Percentiles rank a stretch among this genome's conserved stretches.
These are phyloP conservation scores for Umbilicus rupestris DNA, from an alignment of 164 flowering plant species.

Conservation along the genomic window DNA sequence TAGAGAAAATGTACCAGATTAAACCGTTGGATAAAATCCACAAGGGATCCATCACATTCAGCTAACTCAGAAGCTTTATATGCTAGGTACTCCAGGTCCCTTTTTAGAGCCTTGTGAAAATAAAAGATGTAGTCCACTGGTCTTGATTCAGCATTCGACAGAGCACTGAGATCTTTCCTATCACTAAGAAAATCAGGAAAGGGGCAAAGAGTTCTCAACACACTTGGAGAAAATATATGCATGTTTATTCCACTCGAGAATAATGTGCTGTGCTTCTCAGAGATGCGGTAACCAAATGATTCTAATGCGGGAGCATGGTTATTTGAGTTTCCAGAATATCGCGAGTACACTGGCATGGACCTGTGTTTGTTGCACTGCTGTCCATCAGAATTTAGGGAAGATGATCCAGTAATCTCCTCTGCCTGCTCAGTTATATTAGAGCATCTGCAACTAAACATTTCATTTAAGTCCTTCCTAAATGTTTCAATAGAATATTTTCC, in stretches of 20 bases:
- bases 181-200: constrained; percentile 17
- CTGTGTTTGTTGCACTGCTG: constrained; percentile 17
- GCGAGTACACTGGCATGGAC: constrained; percentile 11
- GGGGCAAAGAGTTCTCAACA: constrained; percentile 19
- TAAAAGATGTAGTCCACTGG: constrained; percentile 63
- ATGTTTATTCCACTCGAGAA: constrained; percentile 49
- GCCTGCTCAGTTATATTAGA: constrained; percentile 25
- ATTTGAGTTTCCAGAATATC: constrained; percentile 17
- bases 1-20: constrained; percentile 31
- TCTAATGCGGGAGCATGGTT: constrained; percentile 15
- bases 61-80: constrained; percentile 38
- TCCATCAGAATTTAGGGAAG: constrained; percentile 14
- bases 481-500: constrained; percentile 53
- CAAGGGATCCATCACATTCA: constrained; percentile 29
- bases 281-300: constrained; percentile 10
- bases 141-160: constrained; percentile 22
- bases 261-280: constrained; percentile 21
- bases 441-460: constrained; percentile 39
- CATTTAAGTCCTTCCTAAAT: constrained; percentile 40
- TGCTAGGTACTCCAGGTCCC: constrained; percentile 57
- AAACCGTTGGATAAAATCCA: constrained; percentile 48
- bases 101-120: constrained; percentile 71
- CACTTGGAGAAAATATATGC: constrained; percentile 39
- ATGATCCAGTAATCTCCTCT: constrained; percentile 17
- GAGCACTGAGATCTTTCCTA: constrained; percentile 15